Conservation (phyloP, 164 flowering plant species). For the Tinospora cordifolia region DNA sequence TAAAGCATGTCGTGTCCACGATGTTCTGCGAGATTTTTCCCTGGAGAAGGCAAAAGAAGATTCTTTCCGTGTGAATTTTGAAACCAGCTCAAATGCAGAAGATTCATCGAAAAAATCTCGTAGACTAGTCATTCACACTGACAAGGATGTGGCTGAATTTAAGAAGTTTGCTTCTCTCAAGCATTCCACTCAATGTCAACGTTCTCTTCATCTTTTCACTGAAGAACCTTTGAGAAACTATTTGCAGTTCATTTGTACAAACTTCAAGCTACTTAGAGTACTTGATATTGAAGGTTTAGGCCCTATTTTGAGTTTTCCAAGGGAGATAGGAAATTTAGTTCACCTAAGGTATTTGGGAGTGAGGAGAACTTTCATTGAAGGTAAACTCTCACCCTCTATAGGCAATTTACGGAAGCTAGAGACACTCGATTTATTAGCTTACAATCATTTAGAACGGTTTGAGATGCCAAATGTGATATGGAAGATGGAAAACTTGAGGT, state of each 20-base stretch:
- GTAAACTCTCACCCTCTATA: conserved; percentile 18
- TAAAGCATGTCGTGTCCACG: conserved; percentile 10
- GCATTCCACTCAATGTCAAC: too few species aligned
- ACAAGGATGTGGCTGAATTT: too few species aligned
- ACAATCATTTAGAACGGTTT: neutral
- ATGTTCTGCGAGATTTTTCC: too few species aligned
- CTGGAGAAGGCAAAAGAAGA: conserved; percentile 11
- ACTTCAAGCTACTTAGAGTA: conserved; percentile 7
- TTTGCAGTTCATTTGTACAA: too few species aligned
- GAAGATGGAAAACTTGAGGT: conserved; percentile 18
- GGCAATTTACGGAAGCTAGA: conserved; percentile 18
- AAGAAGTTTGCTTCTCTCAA: too few species aligned
- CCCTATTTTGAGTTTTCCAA: neutral
- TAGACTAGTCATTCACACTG: too few species aligned
- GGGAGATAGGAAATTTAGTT: conserved; percentile 16
- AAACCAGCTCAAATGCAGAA: neutral
- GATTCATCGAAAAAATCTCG: too few species aligned
- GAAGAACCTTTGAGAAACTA: too few species aligned
- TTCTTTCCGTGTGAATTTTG: neutral
- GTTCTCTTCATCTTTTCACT: too few species aligned
- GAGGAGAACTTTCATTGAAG: neutral
- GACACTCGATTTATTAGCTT: conserved; percentile 10
- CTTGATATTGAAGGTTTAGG: neutral
- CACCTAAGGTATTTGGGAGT: conserved; percentile 27
- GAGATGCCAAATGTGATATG: conserved; percentile 9